Evolutionary conservation across 2,329 filamentous ascomycete species (phyloP), one percentile per base, ranked within the genome.

Genomic region (Myotisia sp.): DNA sequence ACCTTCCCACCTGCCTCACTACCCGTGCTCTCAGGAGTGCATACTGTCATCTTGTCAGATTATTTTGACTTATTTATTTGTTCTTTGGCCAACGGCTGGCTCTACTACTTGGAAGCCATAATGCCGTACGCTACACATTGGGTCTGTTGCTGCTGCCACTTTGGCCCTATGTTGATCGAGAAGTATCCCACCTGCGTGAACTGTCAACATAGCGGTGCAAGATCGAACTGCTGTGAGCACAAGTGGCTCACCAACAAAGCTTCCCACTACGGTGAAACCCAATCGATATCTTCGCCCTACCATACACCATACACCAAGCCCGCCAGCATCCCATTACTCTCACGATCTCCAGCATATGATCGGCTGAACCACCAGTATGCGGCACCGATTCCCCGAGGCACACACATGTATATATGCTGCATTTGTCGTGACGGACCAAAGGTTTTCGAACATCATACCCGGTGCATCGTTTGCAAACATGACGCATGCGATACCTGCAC

Each of bases 401-500:
- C 45, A 6, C 41, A 48, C 33, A 44, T 56, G 41, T 61, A 56
- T 29, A 47, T 55, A 36, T 61, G 58, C 45, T 61, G 58, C 48
- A 2, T 38, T 3, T 61, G 58, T 38, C 24, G 46, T 1, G 56
- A 60, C 26, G 58, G 58, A 0, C 58, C 58, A 0, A 60, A 60
- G 33, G 41, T 57, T 24, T 59, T 43, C 40, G 44, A 52, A 7
- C 27, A 39, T 19, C 53, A 61, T 27, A 46, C 51, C 2, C 28
- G 23, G 13, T 61, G 58, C 33, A 42, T 56, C 2, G 36, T 24
- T 0, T 60, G 58, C 45, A 2, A 47, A 2, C 58, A 60, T 16
- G 23, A 24, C 9, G 45, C 42, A 17, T 60, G 58, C 46, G 0
- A 2, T 4, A 3, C 7, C 9, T 60, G 57, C 47, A 31, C 20